phyloP scores from a whole-genome alignment of 1,284 basidiomycete genomes.

The Fomitopsis pinicola region DNA sequence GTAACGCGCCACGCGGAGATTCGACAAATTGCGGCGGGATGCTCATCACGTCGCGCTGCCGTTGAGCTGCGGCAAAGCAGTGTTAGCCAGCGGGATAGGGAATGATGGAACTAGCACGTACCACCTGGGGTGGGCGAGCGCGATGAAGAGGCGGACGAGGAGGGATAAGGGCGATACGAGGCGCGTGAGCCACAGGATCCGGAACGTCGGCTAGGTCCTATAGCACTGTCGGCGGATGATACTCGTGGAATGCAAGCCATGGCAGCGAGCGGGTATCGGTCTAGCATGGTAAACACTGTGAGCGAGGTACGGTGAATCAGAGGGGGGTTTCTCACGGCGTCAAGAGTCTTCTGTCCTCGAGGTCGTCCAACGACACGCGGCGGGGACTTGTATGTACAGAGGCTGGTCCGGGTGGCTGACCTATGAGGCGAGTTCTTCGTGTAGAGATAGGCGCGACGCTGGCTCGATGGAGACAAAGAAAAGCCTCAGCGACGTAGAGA shows the following conservation, averaged over 20 bases:
- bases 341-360: background rate
- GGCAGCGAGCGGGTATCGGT: background rate
- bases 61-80: background rate
- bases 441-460: background rate
- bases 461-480: background rate
- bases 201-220: background rate
- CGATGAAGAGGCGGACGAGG: background rate
- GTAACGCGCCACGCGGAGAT: constrained; percentile 49
- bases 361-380: background rate
- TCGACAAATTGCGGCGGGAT: background rate
- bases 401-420: constrained; percentile 1
- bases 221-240: background rate
- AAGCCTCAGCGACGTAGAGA: background rate
- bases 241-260: background rate
- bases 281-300: background rate
- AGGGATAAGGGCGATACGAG: background rate
- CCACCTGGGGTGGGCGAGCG: background rate
- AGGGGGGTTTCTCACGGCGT: background rate
- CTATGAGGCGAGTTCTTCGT: background rate
- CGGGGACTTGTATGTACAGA: background rate
- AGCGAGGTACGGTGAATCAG: background rate
- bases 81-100: background rate
- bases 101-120: background rate
- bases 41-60: background rate
- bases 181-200: background rate